Evolutionary conservation across 352 stramenopile genomes (phyloP).

Genomic region (Phytophthora fragariae): DNA sequence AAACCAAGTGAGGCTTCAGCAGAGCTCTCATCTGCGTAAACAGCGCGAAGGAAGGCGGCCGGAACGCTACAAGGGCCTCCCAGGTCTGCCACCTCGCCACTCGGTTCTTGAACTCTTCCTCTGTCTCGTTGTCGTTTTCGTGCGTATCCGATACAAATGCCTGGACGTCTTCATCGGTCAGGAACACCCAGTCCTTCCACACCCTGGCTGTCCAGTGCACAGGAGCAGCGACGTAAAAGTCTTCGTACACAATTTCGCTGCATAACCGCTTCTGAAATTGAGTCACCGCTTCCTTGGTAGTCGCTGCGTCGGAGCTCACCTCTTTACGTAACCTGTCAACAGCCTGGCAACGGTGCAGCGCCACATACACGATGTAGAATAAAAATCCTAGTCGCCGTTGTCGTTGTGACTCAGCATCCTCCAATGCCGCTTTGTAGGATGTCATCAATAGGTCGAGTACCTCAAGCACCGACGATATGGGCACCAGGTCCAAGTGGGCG

Average conservation of each 20-base stretch:
- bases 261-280: conserved; percentile 50
- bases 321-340: conserved; percentile 38
- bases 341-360: conserved; percentile 38
- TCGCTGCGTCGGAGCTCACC: conserved; percentile 28
- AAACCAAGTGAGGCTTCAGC: conserved; percentile 38
- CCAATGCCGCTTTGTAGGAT: conserved; percentile 20
- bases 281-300: conserved; percentile 20
- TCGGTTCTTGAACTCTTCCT: conserved; percentile 16
- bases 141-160: conserved; percentile 45
- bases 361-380: conserved; percentile 55
- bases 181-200: conserved; percentile 60
- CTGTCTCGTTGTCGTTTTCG: conserved; percentile 27
- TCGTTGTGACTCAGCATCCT: background rate
- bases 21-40: conserved; percentile 42
- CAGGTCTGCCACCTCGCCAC: conserved; percentile 22
- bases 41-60: conserved; percentile 1
- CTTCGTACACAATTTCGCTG: conserved; percentile 44
- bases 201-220: conserved; percentile 61
- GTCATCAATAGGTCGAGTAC: conserved; percentile 40
- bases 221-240: conserved; percentile 56
- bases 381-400: conserved; percentile 24
- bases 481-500: conserved; percentile 53
- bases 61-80: conserved; percentile 10
- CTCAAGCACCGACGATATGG: conserved; percentile 35
- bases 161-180: conserved; percentile 49